These are phyloP conservation scores for Phytophthora cryptogea DNA, from an alignment of 352 stramenopile species.

Conservation along the genomic window DNA sequence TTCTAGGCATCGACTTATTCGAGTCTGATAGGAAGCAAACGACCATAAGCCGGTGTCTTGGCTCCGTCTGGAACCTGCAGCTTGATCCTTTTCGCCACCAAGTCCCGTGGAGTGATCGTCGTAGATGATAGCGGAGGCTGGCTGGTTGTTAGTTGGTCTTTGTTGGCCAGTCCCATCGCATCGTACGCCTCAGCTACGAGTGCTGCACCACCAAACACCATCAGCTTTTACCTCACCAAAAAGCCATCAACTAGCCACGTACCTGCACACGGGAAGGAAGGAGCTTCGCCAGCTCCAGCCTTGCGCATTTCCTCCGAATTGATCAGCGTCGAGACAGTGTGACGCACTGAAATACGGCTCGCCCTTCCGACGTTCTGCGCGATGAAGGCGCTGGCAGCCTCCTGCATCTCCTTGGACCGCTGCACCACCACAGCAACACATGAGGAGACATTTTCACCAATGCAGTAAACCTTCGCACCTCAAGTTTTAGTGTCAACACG, in stretches of 20 bases:
- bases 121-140: conserved; percentile 34
- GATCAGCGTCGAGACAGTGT: conserved; percentile 54
- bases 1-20: conserved; percentile 22
- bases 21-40: conserved; percentile 71
- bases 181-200: conserved; percentile 74
- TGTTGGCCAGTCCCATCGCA: conserved; percentile 62
- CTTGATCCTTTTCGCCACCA: conserved; percentile 48
- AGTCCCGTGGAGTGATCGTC: conserved; percentile 54
- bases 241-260: conserved; percentile 2
- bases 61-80: conserved; percentile 29
- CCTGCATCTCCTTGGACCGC: conserved; percentile 68
- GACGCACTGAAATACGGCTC: conserved; percentile 69
- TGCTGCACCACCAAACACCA: conserved; percentile 32
- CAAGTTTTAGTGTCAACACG: conserved; percentile 67
- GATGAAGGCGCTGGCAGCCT: conserved; percentile 63
- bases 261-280: conserved; percentile 60
- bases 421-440: conserved; percentile 25
- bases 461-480: conserved; percentile 23
- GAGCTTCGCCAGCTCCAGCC: conserved; percentile 2
- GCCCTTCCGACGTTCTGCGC: conserved; percentile 47
- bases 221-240: not conserved
- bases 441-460: not conserved
- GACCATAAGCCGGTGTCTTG: conserved; percentile 42
- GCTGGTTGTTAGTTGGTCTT: conserved; percentile 35
- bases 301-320: conserved; percentile 39